These are phyloP conservation scores for Cutaneotrichosporon mucoides DNA, from an alignment of 1,284 basidiomycete genomes.

Conservation along the genomic window DNA sequence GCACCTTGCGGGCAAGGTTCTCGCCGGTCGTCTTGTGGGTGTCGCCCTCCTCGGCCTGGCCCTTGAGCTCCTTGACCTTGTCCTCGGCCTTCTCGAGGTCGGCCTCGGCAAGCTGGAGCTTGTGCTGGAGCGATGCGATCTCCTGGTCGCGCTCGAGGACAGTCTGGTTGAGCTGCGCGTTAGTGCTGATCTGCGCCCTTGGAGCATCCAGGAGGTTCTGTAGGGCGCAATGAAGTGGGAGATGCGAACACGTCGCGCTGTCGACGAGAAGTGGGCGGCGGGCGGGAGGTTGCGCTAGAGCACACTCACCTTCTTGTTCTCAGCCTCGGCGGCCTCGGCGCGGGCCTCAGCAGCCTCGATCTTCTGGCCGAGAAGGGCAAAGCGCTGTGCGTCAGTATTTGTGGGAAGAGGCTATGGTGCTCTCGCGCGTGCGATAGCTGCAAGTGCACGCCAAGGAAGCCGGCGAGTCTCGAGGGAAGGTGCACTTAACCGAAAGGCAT, in stretches of 20 bases:
- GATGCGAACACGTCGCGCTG: too few relatives aligned
- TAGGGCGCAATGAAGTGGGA: too few relatives aligned
- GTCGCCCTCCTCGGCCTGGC: constrained; percentile 67
- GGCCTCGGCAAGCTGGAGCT: constrained; percentile 63
- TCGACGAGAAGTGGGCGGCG: too few relatives aligned
- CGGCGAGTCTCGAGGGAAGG: background rate
- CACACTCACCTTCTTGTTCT: constrained; percentile 64
- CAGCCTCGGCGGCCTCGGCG: constrained; percentile 77
- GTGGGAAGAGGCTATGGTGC: background rate
- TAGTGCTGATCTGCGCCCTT: background rate
- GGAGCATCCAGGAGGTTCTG: too few relatives aligned
- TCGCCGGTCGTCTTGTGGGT: constrained; percentile 71
- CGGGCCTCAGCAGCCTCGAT: constrained; percentile 74
- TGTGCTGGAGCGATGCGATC: constrained; percentile 76
- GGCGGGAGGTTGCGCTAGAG: background rate
- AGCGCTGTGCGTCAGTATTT: constrained; percentile 47
- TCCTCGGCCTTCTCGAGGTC: constrained; percentile 73
- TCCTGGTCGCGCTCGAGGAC: constrained; percentile 84
- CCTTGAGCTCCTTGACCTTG: constrained; percentile 70
- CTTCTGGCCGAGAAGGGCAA: constrained; percentile 70
- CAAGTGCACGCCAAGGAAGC: too few relatives aligned
- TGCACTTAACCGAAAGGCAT: background rate
- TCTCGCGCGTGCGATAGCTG: background rate
- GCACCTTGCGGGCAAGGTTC: constrained; percentile 75
- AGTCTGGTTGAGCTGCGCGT: constrained; percentile 60